phyloP scores from a whole-genome alignment of 768 basidiomycete species.

The Gelatoporia subvermispora region DNA sequence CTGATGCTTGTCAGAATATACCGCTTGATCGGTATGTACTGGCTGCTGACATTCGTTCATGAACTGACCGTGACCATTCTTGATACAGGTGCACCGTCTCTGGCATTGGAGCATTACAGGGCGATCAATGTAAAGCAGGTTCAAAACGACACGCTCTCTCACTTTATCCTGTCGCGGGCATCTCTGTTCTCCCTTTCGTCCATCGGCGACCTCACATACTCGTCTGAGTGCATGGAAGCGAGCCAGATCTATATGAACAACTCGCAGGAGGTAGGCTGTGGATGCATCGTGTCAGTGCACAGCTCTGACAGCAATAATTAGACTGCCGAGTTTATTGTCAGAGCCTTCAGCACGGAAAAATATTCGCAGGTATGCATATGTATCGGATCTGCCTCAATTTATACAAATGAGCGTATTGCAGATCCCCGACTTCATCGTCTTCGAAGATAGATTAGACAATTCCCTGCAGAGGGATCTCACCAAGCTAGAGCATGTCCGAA shows the following conservation, averaged over 20 bases:
- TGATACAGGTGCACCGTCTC: conserved; percentile 58
- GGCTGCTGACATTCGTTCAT: conserved; percentile 13
- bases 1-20: conserved; percentile 78
- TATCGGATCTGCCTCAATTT: neutral
- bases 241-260: conserved; percentile 80
- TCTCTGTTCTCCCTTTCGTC: conserved; percentile 76
- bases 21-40: conserved; percentile 62
- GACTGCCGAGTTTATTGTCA: conserved; percentile 79
- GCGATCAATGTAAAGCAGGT: conserved; percentile 76
- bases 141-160: conserved; percentile 86
- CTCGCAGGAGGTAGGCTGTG: conserved; percentile 59
- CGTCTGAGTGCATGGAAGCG: conserved; percentile 72
- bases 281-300: neutral
- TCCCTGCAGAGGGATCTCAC: conserved; percentile 81
- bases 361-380: conserved; percentile 62
- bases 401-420: conserved; percentile 23
- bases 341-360: conserved; percentile 75
- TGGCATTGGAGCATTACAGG: conserved; percentile 77
- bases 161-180: conserved; percentile 72
- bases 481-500: conserved; percentile 80
- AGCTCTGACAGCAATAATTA: conserved; percentile 16
- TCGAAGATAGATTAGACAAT: conserved; percentile 77
- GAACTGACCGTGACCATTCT: neutral
- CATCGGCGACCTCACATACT: conserved; percentile 69
- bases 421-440: conserved; percentile 81